A percentile compares a stretch with the other conserved stretches of the same genome.
Conservation (phyloP, 192 early-diverging fungal species). For the Gaertneriomyces sp. region DNA sequence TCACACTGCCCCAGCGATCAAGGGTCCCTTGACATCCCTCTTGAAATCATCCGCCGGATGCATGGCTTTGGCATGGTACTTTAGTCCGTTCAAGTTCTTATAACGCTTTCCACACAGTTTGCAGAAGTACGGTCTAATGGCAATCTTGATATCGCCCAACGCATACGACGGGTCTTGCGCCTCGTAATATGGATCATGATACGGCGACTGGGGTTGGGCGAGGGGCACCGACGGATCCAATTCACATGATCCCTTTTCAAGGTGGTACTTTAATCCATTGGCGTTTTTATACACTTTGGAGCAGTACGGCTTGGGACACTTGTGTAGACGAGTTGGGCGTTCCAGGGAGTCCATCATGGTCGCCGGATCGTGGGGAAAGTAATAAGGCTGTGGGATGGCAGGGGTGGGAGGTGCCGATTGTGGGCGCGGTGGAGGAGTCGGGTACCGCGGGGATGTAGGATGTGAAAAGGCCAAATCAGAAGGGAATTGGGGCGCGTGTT, state of each 20-base stretch:
- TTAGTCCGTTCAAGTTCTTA: conserved; percentile 95
- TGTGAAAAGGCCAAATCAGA: no score
- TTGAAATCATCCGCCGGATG: conserved; percentile 40
- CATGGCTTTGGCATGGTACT: conserved; percentile 68
- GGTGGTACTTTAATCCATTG: conserved; percentile 94
- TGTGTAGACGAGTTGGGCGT: conserved; percentile 5
- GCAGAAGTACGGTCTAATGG: conserved; percentile 49
- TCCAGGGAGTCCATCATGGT: no score
- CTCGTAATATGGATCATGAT: background rate
- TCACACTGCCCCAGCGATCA: no score
- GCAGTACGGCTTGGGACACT: conserved; percentile 22
- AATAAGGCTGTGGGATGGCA: no score
- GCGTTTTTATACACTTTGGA: conserved; percentile 87
- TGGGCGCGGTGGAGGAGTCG: no score
- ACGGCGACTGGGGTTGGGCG: background rate
- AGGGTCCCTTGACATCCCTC: conserved; percentile 29
- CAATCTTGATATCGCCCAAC: conserved; percentile 23
- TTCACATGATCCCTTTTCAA: conserved; percentile 65
- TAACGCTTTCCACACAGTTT: conserved; percentile 88
- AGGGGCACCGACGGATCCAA: conserved; percentile 7
- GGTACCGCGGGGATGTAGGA: no score
- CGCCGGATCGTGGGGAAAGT: no score
- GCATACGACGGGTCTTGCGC: no score
- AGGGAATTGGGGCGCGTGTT: no score
- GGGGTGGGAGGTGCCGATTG: no score